These are phyloP conservation scores for Salix brachista DNA, from an alignment of 345 rosid genomes.

Conservation along the genomic window DNA sequence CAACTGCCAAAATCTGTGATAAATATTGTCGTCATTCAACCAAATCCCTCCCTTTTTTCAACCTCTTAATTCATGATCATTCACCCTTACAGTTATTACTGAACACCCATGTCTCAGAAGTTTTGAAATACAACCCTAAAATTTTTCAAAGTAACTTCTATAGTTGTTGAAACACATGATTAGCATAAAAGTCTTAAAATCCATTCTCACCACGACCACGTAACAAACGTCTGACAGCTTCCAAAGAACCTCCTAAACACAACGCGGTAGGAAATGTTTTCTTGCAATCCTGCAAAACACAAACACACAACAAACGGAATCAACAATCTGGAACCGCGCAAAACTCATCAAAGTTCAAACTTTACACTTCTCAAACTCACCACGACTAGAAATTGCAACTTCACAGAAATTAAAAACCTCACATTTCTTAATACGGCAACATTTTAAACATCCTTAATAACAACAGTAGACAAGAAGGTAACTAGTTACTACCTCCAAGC, in stretches of 20 bases:
- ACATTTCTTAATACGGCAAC: background rate
- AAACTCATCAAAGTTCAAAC: background rate
- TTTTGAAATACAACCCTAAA: no score
- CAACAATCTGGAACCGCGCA: background rate
- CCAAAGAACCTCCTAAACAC: constrained; percentile 80
- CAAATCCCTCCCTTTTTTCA: no score
- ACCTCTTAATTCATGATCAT: no score
- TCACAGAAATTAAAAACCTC: background rate
- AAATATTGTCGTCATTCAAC: no score
- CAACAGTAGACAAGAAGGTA: background rate
- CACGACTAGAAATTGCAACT: background rate
- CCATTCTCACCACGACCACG: constrained; percentile 66
- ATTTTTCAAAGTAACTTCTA: background rate
- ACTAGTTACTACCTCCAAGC: constrained; percentile 58
- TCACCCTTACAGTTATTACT: no score
- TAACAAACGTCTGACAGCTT: constrained; percentile 51
- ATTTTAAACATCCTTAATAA: background rate
- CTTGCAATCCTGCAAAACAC: constrained; percentile 67
- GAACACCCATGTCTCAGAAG: background rate
- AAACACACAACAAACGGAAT: background rate
- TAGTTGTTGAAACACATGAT: background rate
- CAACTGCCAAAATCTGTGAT: background rate
- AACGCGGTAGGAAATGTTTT: constrained; percentile 75
- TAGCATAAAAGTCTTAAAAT: background rate
- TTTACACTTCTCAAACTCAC: background rate